Base-by-base conservation (phyloP, 345 rosid genomes). In the Citrus trifoliata region DNA sequence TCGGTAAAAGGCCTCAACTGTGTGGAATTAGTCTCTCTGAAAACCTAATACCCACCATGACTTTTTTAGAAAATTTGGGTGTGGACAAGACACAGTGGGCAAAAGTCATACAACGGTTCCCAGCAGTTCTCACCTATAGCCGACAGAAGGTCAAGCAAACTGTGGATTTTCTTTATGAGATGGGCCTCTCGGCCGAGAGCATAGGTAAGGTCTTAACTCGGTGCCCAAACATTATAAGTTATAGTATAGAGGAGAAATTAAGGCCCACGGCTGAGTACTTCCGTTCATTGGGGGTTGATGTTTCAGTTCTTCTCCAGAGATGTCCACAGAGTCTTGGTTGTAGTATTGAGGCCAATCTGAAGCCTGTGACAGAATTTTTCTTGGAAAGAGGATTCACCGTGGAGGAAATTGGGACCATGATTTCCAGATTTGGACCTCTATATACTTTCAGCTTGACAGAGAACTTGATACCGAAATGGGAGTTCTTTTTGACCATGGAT, bases 51-150 rank as follows among this genome's bases (percentile, higher is more conserved):
- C 98, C 98, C 6, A 92, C 98, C 30, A 93, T 92, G 98, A 65
- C 74, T 38, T 89, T 88, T 64, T 86, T 93, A 10, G 98, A 95
- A 85, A 81, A 85, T 7, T 70, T 95, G 74, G 98, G 98, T 0
- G 87, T 95, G 21, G 95, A 95, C 81, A 90, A 93, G 90, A 87
- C 73, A 70, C 88, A 81, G 24, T 95, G 98, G 98, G 98, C 98
- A 22, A 93, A 90, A 87, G 88, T 93, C 37, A 92, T 95, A 38
- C 87, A 80, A 82, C 97, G 98, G 24, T 92, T 87, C 81, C 98
- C 98, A 2, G 93, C 94, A 2, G 88, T 93, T 46, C 87, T 92
- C 62, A 93, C 97, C 69, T 92, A 92, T 71, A 95, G 98, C 86
- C 84, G 90, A 81, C 95, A 92, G 81, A 95, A 93, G 82, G 78